Evolutionary conservation across 129 eudicot genomes (phyloP).

Genomic region (Chrysanthemum makinoi): DNA sequence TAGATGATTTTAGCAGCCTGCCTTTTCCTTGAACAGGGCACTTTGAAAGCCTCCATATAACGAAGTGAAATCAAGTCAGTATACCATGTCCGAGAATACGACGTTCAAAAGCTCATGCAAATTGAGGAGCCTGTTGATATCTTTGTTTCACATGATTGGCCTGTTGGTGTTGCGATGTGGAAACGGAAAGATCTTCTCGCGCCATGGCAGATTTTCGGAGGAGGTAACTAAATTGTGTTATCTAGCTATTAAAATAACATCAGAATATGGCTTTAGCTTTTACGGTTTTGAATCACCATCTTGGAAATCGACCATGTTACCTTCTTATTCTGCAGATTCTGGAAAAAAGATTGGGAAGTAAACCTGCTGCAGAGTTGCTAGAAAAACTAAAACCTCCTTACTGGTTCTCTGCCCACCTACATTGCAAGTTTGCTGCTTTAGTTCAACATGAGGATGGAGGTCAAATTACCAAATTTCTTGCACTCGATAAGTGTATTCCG

Average conservation of each 20-base stretch:
- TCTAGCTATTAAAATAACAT: not conserved
- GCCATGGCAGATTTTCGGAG: constrained; percentile 49
- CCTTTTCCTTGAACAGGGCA: constrained; percentile 57
- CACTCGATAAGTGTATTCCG: constrained; percentile 92
- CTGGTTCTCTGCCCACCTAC: constrained; percentile 98
- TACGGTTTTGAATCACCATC: not conserved
- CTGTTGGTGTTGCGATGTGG: constrained; percentile 87
- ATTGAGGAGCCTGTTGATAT: constrained; percentile 75
- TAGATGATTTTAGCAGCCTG: constrained; percentile 5
- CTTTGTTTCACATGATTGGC: constrained; percentile 97
- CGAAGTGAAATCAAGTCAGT: constrained; percentile 67
- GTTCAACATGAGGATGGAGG: constrained; percentile 79
- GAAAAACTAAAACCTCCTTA: constrained; percentile 75
- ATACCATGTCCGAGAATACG: constrained; percentile 94
- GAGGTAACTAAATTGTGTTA: constrained; percentile 50
- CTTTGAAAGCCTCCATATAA: constrained; percentile 82
- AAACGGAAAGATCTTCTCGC: constrained; percentile 61
- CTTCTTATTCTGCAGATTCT: constrained; percentile 40
- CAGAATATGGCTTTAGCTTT: not conserved
- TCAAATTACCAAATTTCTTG: constrained; percentile 83
- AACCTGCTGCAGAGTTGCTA: constrained; percentile 79
- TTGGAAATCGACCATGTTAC: constrained; percentile 8
- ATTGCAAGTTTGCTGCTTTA: constrained; percentile 95
- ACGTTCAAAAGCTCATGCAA: constrained; percentile 89
- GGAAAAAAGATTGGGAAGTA: constrained; percentile 73